These are phyloP conservation scores for Candida succiphila DNA, from an alignment of 805 yeast genomes.

Conservation along the genomic window DNA sequence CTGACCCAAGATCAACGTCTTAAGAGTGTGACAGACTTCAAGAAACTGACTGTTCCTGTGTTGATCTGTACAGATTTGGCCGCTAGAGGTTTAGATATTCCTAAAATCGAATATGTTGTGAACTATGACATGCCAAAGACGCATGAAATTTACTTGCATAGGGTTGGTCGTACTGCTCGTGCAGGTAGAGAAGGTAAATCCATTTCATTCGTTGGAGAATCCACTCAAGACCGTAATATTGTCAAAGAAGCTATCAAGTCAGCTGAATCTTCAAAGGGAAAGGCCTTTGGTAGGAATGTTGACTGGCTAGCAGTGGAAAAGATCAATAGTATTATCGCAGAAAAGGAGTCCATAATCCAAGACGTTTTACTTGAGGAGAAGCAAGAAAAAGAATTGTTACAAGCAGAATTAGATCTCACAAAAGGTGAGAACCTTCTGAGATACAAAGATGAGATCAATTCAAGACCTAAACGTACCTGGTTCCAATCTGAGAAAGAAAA, in stretches of 20 bases:
- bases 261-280: conserved; percentile 33
- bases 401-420: conserved; percentile 84
- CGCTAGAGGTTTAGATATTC: conserved; percentile 98
- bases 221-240: conserved; percentile 74
- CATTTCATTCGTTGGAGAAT: conserved; percentile 89
- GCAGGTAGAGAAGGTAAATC: conserved; percentile 96
- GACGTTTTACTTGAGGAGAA: conserved; percentile 85
- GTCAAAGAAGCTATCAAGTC: conserved; percentile 86
- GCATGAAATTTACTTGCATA: conserved; percentile 85
- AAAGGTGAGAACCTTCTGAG: conserved; percentile 79
- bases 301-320: conserved; percentile 81
- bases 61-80: conserved; percentile 96
- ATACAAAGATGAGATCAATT: conserved; percentile 70
- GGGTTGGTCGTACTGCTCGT: conserved; percentile 99
- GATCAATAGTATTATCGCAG: conserved; percentile 49
- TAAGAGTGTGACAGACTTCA: conserved; percentile 72
- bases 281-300: conserved; percentile 83
- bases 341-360: conserved; percentile 49
- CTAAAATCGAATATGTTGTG: conserved; percentile 89
- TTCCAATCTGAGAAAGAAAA: conserved; percentile 60
- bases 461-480: conserved; percentile 97
- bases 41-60: conserved; percentile 73
- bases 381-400: conserved; percentile 72
- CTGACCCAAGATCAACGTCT: conserved; percentile 90
- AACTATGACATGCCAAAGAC: conserved; percentile 95